Base-by-base conservation (phyloP, 2,329 filamentous ascomycete species). In the Stagonosporopsis vannaccii region DNA sequence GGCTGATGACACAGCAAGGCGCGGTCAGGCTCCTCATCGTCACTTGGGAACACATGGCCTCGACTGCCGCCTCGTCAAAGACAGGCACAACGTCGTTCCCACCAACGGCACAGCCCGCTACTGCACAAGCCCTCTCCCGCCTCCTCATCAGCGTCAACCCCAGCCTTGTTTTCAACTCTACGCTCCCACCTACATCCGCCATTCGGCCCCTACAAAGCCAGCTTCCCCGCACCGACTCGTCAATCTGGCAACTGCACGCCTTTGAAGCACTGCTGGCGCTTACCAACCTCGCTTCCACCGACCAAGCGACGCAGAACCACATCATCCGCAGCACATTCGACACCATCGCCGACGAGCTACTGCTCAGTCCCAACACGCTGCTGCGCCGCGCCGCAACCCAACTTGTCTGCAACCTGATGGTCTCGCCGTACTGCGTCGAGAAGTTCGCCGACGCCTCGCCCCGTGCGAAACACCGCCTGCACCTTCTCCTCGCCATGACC, bases 181-280 rank as follows among this genome's bases (percentile, higher is more conserved):
- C 87, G 2, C 85, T 94, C 0, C 86, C 85, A 32, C 79, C 90
- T 44, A 88, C 84, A 40, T 90, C 90, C 3, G 91, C 93, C n/a
- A 88, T 98, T 53, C 86, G 91, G 0, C 92, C 94, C 0, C 84
- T 99, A 1, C 77, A 90, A 6, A 87, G 86, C 19, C 89, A 98
- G 50, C 83, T 98, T 15, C 79, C 84, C 0, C 85, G 87, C 6
- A 86, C 90, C 46, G 73, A 78, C 6, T 77, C 71, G 22, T 85
- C 70, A 6, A 66, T 67, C 47, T 90, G 97, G 73, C 85, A 98
- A 13, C 84, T 99, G 0, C 92, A 95, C 0, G 88, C 90, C 0
- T 99, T 98, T 65, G 95, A 99, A 76, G 84, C 90, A 0, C 84
- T 99, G 8, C 89, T 98, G 74, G 94, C 95, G 0, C 84, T 99